Base-by-base conservation (phyloP, 139 green algal species). In the Micromonas pusilla region DNA sequence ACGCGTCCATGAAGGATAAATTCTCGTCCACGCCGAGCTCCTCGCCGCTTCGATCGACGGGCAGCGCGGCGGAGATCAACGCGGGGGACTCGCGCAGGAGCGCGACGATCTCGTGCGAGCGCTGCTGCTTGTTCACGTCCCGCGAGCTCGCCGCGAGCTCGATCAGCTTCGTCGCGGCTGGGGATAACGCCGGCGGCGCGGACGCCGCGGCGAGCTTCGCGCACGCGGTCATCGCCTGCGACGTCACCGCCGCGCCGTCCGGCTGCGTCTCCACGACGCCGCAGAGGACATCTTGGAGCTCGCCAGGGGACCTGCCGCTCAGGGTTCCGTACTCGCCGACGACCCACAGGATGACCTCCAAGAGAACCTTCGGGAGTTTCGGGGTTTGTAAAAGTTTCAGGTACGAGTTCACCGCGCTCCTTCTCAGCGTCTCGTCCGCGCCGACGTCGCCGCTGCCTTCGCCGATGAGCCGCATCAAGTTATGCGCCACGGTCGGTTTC, bases 291-390 rank as follows among this genome's bases (percentile, higher is more conserved):
- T 85, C 67, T 30, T 85, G 28, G 3, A 86, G 74, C 32, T 83
- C 77, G 19, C 81, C 77, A 1, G 82, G 52, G 23, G 73, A 82
- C 25, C 19, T 16, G 19, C 36, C 39, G 68, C 82, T 83, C 30
- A 90, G 73, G 6, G 70, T 57, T 9, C 92, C 93, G 79, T 96
- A 98, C 86, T 97, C 93, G 37, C 94, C 94, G 70, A 97, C 78
- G 67, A 97, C 91, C 92, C 91, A 97, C 70, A 86, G 89, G 34
- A 92, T 88, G 26, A 94, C 89, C 84, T 92, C 86, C 39, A 77
- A 34, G 28, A 72, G 74, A 16, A 80, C 54, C 57, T 45, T 4
- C 70, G 92, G 90, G 79, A 96, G 85, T 73, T 92, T 90, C 37
- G 83, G 83, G 62, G 80, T 79, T 3, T 87, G 84, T 52, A 94